Base-by-base conservation (phyloP, 495 filamentous ascomycete genomes). In the Xylaria grammica region DNA sequence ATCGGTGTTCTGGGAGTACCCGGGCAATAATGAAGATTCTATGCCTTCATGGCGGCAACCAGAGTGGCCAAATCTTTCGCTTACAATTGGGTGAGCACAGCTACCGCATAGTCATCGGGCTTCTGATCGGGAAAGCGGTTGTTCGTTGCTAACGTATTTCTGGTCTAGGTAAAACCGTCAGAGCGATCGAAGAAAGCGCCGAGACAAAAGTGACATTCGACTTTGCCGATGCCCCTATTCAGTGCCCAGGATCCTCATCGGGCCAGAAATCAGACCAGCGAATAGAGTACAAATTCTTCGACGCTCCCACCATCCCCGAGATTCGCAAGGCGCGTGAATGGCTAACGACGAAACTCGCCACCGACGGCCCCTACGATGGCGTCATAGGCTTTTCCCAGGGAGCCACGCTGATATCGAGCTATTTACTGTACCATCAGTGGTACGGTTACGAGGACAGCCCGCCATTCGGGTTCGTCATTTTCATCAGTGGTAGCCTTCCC, bases 351-450 rank as follows among this genome's bases (percentile, higher is more conserved):
- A 77, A 82, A 58, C 65, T 89, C 45, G 74, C 78, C 2, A 60
- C 69, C 3, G 70, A 85, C 38, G 87, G 86, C 0, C 86, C 86
- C 2, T 90, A 85, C 74, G 89, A 90, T 66, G 79, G 79, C 19
- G 79, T 89, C 9, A 72, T 89, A 65, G 79, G 78, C 65, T 90
- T 87, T 69, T 87, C 84, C 7, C 85, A 90, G 52, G 87, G 87
- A 17, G 85, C 82, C 56, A 69, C 79, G 4, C 67, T 90, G 0
- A 79, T 84, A 27, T 77, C 79, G 4, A 81, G 74, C 62, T 77
- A 78, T 66, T 71, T 84, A 13, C 53, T 82, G 17, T 78, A 77
- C 60, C 75, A 77, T n/a, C 68, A 71, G 53, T 68, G 67, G 62
- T 74, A 78, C 60, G 59, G 63, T 5, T 70, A 72, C 13, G 45